A percentile compares a stretch with the other conserved stretches of the same genome.
Evolutionary conservation across 2,329 filamentous ascomycete genomes (phyloP).

Genomic region (Ophiostoma sp.): DNA sequence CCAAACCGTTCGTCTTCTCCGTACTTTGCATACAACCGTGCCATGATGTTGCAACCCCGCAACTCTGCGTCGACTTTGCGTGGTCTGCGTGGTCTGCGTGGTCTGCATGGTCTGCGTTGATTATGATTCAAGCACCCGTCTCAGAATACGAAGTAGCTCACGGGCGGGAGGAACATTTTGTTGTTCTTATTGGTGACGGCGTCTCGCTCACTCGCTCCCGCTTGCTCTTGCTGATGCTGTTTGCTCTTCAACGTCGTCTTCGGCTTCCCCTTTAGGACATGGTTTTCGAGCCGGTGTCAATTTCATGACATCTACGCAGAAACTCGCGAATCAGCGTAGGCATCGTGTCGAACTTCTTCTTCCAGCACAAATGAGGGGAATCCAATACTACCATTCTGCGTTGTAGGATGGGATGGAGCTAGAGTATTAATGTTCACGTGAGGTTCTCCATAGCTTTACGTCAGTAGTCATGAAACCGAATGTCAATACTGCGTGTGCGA

Average conservation of each 20-base stretch:
- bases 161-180: background rate
- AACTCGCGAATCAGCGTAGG: background rate
- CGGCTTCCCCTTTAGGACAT: conserved; percentile 3
- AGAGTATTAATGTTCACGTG: background rate
- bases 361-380: conserved; percentile 1
- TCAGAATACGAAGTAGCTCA: background rate
- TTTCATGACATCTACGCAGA: no score
- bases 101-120: background rate
- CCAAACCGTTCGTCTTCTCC: background rate
- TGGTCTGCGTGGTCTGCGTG: background rate
- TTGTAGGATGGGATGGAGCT: background rate
- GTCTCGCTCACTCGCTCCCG: background rate
- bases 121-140: background rate
- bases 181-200: background rate
- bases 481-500: background rate
- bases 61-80: background rate
- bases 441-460: no score
- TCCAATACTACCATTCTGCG: background rate
- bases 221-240: background rate
- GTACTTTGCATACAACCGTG: conserved; percentile 6
- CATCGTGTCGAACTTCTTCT: conserved; percentile 2
- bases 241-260: background rate
- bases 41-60: conserved; percentile 2
- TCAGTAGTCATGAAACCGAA: background rate
- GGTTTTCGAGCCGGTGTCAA: no score